These are phyloP conservation scores for Neostapfia colusana DNA, from an alignment of 176 grass and related monocot species.

Conservation along the genomic window DNA sequence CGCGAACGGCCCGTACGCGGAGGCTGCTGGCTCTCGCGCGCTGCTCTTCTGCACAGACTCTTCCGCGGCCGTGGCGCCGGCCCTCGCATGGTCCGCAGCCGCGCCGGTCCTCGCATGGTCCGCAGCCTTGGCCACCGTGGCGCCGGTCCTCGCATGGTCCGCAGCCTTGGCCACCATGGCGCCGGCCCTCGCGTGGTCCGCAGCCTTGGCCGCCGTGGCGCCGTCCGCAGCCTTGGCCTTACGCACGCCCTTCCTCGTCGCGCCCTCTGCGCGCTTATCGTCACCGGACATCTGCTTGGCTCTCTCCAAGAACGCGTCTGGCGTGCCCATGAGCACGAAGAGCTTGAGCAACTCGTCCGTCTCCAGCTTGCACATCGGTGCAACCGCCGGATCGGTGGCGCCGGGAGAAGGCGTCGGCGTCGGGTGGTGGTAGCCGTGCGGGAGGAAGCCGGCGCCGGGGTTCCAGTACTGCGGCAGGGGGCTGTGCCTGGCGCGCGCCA, in stretches of 20 bases:
- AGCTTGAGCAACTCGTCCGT: slow-evolving; percentile 58
- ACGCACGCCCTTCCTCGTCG: neutral
- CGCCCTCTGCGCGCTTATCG: neutral
- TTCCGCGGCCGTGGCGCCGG: neutral
- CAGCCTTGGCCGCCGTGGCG: neutral
- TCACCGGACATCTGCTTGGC: slow-evolving; percentile 30
- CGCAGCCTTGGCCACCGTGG: no score
- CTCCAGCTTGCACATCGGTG: slow-evolving; percentile 42
- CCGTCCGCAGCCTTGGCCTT: neutral
- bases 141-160: neutral
- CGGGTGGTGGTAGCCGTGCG: neutral
- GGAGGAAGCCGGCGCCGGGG: neutral
- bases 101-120: neutral
- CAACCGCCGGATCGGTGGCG: neutral
- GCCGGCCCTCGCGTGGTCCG: neutral
- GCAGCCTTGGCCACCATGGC: neutral
- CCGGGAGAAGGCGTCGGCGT: neutral
- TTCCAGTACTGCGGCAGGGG: slow-evolving; percentile 12
- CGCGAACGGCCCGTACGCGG: slow-evolving; percentile 31
- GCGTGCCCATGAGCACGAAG: slow-evolving; percentile 33
- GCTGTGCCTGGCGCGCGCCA: slow-evolving; percentile 17
- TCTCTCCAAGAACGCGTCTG: slow-evolving; percentile 40
- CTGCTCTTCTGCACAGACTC: neutral
- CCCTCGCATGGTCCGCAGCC: neutral
- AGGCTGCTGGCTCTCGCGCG: neutral